Base-by-base conservation (phyloP, 768 basidiomycete genomes). In the Boletus rufocinnamomeus region DNA sequence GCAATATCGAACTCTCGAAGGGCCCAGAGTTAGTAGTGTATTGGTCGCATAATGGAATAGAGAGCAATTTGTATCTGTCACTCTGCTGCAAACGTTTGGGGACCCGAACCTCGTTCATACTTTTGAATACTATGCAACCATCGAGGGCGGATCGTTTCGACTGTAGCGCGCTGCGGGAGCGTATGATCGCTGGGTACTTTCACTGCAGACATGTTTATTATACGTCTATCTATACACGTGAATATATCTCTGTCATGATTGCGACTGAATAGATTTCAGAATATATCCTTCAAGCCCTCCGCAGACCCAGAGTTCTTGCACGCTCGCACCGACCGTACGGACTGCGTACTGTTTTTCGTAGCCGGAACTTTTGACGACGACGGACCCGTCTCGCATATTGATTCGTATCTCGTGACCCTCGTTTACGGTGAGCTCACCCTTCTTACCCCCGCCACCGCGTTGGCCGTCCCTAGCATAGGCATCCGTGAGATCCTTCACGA, bases 241-340 rank as follows among this genome's bases (percentile, higher is more conserved):
- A 25, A 52, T 28, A 52, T 14, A 27, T 16, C 4, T 28, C 38
- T 19, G 25, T 69, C 57, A 70, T 41, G 50, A 40, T 55, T 76
- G 73, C 8, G 70, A 69, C 59, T 77, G 77, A 51, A 92, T 88
- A 63, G 77, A 76, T 72, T 91, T 91, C 66, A 93, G 73, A 50
- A 98, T 91, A 71, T 86, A 97, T 2, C 94, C 94, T 67, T 98
- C 96, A 56, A 98, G 73, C 8, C 95, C 95, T 9, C 93, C 95
- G 63, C 93, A 95, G 16, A 95, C 80, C 97, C 97, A 98, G 44
- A 99, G 77, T 75, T 99, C 96, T 77, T 99, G 97, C 49, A 99
- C 96, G 70, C 95, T 97, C 46, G 85, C 78, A 11, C 97, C 97
- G 7, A 99, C 88, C 11, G 88, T 84, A 38, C 89, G 84, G 17